Percentiles rank a stretch among this genome's conserved stretches.
Conservation (phyloP, 108 stramenopile species). For the Skeletonema costatum region DNA sequence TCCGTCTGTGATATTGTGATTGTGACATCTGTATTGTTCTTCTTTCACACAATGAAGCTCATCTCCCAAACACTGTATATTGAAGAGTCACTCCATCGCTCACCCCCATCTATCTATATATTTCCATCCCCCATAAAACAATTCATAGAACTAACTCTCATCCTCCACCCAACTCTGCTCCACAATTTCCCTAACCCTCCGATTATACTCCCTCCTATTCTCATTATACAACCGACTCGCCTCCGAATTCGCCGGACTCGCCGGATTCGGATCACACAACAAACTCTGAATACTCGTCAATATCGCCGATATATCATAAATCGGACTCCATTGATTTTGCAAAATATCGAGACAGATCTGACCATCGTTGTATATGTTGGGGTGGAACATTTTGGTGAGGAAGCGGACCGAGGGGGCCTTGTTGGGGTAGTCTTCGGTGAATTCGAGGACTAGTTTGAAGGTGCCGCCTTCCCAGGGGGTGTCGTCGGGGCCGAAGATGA, state of each 20-base stretch:
- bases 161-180: slow-evolving; percentile 97
- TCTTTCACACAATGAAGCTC: background rate
- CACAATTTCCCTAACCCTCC: slow-evolving; percentile 97
- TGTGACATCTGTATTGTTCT: background rate
- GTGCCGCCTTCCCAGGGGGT: slow-evolving; percentile 99
- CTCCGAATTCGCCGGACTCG: slow-evolving; percentile 95
- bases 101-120: background rate
- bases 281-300: slow-evolving; percentile 99
- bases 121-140: background rate
- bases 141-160: background rate
- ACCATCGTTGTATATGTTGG: slow-evolving; percentile 99
- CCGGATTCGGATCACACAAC: slow-evolving; percentile 99
- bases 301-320: slow-evolving; percentile 99
- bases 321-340: slow-evolving; percentile 99
- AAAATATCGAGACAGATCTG: slow-evolving; percentile 98
- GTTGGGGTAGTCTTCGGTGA: slow-evolving; percentile 99
- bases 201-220: slow-evolving; percentile 98
- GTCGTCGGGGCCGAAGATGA: slow-evolving; percentile 99
- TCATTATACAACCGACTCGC: slow-evolving; percentile 97
- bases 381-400: slow-evolving; percentile 99
- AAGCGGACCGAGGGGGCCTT: slow-evolving; percentile 97
- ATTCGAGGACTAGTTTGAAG: slow-evolving; percentile 95
- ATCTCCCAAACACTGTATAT: background rate
- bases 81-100: background rate
- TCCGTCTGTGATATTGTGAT: background rate